Base-by-base conservation (phyloP, 257 asterid species). In the Plantago ovata region DNA sequence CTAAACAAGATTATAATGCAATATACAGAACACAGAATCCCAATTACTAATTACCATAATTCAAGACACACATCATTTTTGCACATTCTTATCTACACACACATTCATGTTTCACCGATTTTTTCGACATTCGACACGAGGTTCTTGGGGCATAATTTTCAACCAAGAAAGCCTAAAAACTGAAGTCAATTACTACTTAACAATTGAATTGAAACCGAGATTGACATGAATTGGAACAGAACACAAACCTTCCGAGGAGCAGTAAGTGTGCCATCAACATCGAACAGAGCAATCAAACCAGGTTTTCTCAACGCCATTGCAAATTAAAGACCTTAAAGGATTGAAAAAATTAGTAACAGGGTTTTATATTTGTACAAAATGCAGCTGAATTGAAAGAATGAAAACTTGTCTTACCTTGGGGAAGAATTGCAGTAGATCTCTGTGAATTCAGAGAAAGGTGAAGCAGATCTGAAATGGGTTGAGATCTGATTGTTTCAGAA, bases 261-360 rank as follows among this genome's bases (percentile, higher is more conserved):
- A 19, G 98, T 89, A 44, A 93, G 95, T 7, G 98, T 93, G 62
- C 95, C 98, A 72, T 93, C 98, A 53, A 93, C 96, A 72, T 93
- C 98, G 18, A 93, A 93, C 21, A 93, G 84, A 65, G 94, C 97
- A 76, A 93, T 83, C 28, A 81, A 73, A 8, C 95, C 95, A 74
- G 95, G 77, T 66, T 56, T 81, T 50, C 50, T 69, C 57, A 70
- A 75, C 46, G 87, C 91, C 96, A 86, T 93, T 13, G 42, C 65
- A 24, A 60, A 38, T 60, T 2, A 44, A 14, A 56, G 63, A 33
- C 40, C 45, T 23, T 42, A n/a, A 1, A 21, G 9, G 33, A 33
- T 16, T 13, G 13, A 39, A 12, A n/a, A 14, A n/a, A 45, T 45
- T 15, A 45, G 19, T n/a, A n/a, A 45, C 21, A n/a, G 51, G 19